Conservation (phyloP, 208 protist species). For the Strigomonas culicis region DNA sequence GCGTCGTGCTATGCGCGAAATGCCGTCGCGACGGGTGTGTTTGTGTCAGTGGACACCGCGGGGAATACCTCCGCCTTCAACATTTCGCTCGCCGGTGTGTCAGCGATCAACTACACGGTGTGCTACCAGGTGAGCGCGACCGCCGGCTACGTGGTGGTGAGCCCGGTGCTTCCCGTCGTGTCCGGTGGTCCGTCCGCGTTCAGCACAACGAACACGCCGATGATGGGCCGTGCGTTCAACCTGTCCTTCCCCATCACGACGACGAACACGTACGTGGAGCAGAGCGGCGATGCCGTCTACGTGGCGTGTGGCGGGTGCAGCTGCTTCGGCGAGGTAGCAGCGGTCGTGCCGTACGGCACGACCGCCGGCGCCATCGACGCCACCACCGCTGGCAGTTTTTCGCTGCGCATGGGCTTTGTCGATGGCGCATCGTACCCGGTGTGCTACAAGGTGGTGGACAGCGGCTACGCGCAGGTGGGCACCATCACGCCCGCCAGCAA, state of each 20-base stretch:
- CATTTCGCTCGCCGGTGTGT: slow-evolving; percentile 35
- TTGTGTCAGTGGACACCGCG: slow-evolving; percentile 23
- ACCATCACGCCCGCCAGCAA: slow-evolving; percentile 33
- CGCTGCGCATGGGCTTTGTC: slow-evolving; percentile 66
- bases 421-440: slow-evolving; percentile 45
- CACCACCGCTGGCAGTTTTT: slow-evolving; percentile 14
- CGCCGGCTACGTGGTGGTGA: slow-evolving; percentile 55
- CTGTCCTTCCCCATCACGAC: slow-evolving; percentile 32
- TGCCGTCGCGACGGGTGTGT: slow-evolving; percentile 42
- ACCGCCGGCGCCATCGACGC: slow-evolving; percentile 21
- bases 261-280: slow-evolving; percentile 23
- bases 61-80: slow-evolving; percentile 33
- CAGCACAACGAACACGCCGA: slow-evolving; percentile 75
- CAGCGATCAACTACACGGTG: slow-evolving; percentile 51
- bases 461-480: slow-evolving; percentile 68
- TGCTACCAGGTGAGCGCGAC: slow-evolving; percentile 64
- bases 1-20: slow-evolving; percentile 37
- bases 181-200: slow-evolving; percentile 51
- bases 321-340: slow-evolving; percentile 53
- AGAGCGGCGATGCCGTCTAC: slow-evolving; percentile 47
- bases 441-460: slow-evolving; percentile 75
- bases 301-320: slow-evolving; percentile 64
- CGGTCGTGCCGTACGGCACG: slow-evolving; percentile 65
- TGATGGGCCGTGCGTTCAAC: slow-evolving; percentile 69
- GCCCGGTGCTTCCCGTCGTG: slow-evolving; percentile 35